Percentiles rank a stretch among this genome's conserved stretches.
Conservation (phyloP, 441 rosid species). For the Gossypium gossypioides region DNA sequence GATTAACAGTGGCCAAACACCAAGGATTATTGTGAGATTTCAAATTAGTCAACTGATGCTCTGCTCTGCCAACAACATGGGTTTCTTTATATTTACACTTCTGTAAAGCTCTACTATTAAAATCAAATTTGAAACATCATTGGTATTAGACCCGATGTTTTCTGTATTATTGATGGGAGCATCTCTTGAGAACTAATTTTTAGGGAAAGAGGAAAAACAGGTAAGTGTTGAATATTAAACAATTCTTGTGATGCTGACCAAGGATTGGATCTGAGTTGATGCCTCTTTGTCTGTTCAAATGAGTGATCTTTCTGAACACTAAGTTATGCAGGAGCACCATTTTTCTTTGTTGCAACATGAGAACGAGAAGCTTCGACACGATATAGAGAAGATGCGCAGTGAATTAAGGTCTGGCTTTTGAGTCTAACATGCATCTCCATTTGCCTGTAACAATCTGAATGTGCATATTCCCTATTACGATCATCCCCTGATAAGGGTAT, state of each 20-base stretch:
- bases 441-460: background rate
- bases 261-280: background rate
- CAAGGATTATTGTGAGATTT: too few species aligned
- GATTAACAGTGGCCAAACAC: background rate
- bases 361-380: constrained; percentile 47
- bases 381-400: constrained; percentile 46
- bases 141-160: background rate
- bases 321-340: constrained; percentile 38
- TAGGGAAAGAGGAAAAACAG: background rate
- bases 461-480: background rate
- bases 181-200: background rate
- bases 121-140: constrained; percentile 28
- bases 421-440: background rate
- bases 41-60: too few species aligned
- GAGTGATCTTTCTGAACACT: background rate
- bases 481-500: background rate
- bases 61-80: too few species aligned
- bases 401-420: constrained; percentile 42
- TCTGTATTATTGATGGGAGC: background rate
- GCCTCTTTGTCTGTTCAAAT: background rate
- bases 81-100: too few species aligned
- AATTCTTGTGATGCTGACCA: background rate
- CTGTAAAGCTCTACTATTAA: background rate
- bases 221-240: background rate
- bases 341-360: constrained; percentile 56